phyloP scores from a whole-genome alignment of 192 early-diverging fungal species.

The Spizellomyces punctatus region DNA sequence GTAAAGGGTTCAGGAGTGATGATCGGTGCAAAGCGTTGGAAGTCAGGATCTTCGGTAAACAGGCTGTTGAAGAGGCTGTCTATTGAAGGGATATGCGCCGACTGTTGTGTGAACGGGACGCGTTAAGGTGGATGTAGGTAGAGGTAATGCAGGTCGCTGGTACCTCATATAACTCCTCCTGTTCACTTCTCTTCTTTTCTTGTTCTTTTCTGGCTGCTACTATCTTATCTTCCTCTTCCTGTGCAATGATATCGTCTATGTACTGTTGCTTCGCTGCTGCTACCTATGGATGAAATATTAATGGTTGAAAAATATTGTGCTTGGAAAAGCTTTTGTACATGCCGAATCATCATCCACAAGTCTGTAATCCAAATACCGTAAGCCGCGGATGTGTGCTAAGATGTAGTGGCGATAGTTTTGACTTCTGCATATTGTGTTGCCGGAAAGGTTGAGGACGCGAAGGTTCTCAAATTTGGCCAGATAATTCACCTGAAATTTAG shows the following conservation, averaged over 20 bases:
- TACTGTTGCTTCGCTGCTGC: slow-evolving; percentile 57
- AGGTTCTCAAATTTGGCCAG: slow-evolving; percentile 56
- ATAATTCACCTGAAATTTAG: slow-evolving; percentile 47
- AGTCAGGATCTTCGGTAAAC: slow-evolving; percentile 61
- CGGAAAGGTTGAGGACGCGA: slow-evolving; percentile 56
- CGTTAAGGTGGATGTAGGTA: not conserved
- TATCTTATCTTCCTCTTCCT: slow-evolving; percentile 67
- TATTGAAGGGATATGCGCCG: slow-evolving; percentile 55
- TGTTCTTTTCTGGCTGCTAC: slow-evolving; percentile 47
- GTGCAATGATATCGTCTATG: slow-evolving; percentile 64
- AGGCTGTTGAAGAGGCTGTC: slow-evolving; percentile 57
- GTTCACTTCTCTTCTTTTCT: slow-evolving; percentile 31
- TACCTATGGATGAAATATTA: slow-evolving; percentile 31
- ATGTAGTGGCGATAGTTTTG: slow-evolving; percentile 60
- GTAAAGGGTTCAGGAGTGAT: slow-evolving; percentile 40
- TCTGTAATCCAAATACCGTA: slow-evolving; percentile 67
- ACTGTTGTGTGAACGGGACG: slow-evolving; percentile 26
- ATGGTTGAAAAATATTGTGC: not conserved
- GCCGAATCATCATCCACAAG: slow-evolving; percentile 61
- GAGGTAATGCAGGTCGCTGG: not conserved
- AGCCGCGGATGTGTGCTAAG: slow-evolving; percentile 54
- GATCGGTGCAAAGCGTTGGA: slow-evolving; percentile 44
- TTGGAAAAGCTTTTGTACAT: not conserved
- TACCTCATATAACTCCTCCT: slow-evolving; percentile 49
- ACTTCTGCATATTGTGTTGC: slow-evolving; percentile 59